Base-by-base conservation (phyloP, 441 rosid genomes). In the Manihot esculenta region DNA sequence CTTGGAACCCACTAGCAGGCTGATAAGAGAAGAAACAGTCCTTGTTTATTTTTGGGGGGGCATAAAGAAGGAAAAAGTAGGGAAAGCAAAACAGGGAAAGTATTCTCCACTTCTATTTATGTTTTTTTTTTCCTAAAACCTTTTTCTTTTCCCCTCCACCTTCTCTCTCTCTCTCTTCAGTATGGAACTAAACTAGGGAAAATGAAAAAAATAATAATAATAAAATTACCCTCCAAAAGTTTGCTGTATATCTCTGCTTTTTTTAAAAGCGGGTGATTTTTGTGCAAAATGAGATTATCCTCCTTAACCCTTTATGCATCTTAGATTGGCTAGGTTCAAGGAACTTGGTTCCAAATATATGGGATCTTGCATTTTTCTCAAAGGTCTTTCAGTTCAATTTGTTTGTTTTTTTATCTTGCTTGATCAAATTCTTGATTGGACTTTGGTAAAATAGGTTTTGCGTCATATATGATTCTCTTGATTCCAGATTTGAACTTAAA, bases 1-100 rank as follows among this genome's bases (percentile, higher is more conserved):
- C 44, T 53, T 38, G 42, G 42, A 38, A 48, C 68, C 84, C 78
- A 70, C 86, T 77, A 58, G 76, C 51, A 66, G 62, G 72, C 69
- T 74, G 63, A 50, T 35, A 18, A 70, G 68, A 56, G 66, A 66
- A 24, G 44, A 45, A 74, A 74, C 72, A 58, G 42, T 60, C 26
- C 23, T 14, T 54, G 44, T 69, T 67, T 70, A 42, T 71, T 69
- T 72, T 72, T 24, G n/a, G 65, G 70, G 3, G 20, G 64, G 73
- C 72, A 53, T 51, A 62, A 47, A 68, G 38, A 75, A 57, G 64
- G 38, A 11, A 69, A 69, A 66, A 47, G 49, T 30, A 61, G 69
- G 49, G 62, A 68, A 62, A 74, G 64, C 65, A 26, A 35, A 49
- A 51, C 58, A 55, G 70, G 60, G 69, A 74, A 58, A 76, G 64